These are phyloP conservation scores for Gaeumannomyces sp. DNA, from an alignment of 2,329 filamentous ascomycete genomes.

Conservation along the genomic window DNA sequence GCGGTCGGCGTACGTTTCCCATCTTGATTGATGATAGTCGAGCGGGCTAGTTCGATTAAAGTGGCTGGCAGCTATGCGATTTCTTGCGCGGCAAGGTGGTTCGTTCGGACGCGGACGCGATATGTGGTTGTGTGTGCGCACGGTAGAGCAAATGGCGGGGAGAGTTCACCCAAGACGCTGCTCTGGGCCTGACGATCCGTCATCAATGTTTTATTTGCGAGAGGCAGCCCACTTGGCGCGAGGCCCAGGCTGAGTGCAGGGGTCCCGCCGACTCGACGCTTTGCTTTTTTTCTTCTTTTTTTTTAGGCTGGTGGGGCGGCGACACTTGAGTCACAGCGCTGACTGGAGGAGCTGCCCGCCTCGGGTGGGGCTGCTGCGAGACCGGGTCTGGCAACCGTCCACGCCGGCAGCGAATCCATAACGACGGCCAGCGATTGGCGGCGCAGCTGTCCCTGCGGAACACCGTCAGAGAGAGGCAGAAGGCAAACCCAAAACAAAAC, in stretches of 20 bases:
- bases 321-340: too few relatives aligned
- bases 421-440: neutral
- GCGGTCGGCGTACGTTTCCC: slow-evolving; percentile 9
- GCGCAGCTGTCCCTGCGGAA: neutral
- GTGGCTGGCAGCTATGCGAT: too few relatives aligned
- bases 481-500: too few relatives aligned
- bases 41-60: neutral
- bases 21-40: slow-evolving; percentile 1
- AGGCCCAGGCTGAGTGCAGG: neutral
- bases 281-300: neutral
- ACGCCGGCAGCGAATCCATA: too few relatives aligned
- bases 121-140: neutral
- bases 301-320: too few relatives aligned
- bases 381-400: too few relatives aligned
- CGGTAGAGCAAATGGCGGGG: neutral
- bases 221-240: neutral
- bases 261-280: too few relatives aligned
- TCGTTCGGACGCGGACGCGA: neutral
- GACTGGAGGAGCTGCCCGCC: too few relatives aligned
- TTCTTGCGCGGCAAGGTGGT: neutral
- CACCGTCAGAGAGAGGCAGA: too few relatives aligned
- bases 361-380: too few relatives aligned
- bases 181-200: neutral
- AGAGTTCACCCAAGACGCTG: neutral
- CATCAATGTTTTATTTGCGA: neutral